Conservation (phyloP, 2,329 filamentous ascomycete species). For the Balansia obtecta region DNA sequence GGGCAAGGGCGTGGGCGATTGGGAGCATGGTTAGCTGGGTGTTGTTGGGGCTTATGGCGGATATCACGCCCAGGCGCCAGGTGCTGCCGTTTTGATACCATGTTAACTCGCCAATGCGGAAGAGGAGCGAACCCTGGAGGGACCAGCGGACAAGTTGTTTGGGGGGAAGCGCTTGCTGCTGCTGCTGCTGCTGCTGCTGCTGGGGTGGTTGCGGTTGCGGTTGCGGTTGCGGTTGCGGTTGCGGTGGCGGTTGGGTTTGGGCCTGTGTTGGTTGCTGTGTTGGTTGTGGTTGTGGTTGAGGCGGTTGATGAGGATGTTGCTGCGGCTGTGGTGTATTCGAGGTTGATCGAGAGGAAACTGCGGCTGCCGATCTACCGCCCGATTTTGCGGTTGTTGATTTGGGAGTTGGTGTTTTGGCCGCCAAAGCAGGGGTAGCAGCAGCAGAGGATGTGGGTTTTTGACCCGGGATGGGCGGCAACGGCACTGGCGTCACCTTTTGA, state of each 20-base stretch:
- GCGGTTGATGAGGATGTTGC: too few species aligned
- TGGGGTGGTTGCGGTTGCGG: constrained; percentile 1
- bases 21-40: constrained; percentile 27
- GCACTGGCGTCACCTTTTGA: constrained; percentile 24
- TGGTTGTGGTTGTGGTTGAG: constrained; percentile 7
- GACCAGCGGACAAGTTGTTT: constrained; percentile 17
- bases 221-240: constrained; percentile 7
- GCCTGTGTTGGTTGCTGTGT: constrained; percentile 10
- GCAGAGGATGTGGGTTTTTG: constrained; percentile 21
- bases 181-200: constrained; percentile 6
- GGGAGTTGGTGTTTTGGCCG: constrained; percentile 1
- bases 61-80: constrained; percentile 36
- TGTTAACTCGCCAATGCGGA: constrained; percentile 35
- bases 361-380: constrained; percentile 11
- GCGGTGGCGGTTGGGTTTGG: neutral
- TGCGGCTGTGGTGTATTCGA: constrained; percentile 4
- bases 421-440: neutral
- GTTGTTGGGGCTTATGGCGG: constrained; percentile 14
- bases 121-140: constrained; percentile 25
- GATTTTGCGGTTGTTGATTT: constrained; percentile 9
- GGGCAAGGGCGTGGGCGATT: constrained; percentile 25
- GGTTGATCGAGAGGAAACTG: constrained; percentile 5
- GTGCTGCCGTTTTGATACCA: constrained; percentile 35
- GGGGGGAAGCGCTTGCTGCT: constrained; percentile 2
- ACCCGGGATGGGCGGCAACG: constrained; percentile 22